phyloP scores from a whole-genome alignment of 2,329 filamentous ascomycete species.

The Trichoderma arundinaceum region DNA sequence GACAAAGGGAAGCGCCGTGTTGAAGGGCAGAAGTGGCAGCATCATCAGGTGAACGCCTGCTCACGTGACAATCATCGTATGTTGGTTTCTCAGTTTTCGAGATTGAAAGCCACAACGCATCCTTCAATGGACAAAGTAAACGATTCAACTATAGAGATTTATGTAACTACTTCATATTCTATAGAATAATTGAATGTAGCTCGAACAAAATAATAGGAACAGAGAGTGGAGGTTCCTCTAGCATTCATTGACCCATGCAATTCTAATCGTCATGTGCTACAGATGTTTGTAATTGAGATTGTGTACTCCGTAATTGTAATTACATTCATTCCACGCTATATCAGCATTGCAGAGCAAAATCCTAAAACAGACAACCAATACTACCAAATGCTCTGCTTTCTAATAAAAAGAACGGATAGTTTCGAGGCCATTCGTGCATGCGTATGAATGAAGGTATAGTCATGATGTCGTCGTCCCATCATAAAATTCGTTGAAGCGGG shows the following conservation, averaged over 20 bases:
- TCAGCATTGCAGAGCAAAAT: slow-evolving; percentile 16
- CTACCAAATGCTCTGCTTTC: slow-evolving; percentile 23
- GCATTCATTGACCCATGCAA: no score
- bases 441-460: slow-evolving; percentile 33
- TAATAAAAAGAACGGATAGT: slow-evolving; percentile 25
- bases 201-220: no score
- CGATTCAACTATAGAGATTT: no score
- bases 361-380: slow-evolving; percentile 23
- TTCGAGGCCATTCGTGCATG: slow-evolving; percentile 25
- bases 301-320: background rate
- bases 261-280: no score
- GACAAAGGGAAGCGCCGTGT: background rate
- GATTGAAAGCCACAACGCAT: background rate
- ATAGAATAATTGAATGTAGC: no score
- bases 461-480: slow-evolving; percentile 46
- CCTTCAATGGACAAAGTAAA: background rate
- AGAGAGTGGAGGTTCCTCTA: no score
- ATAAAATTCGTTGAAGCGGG: slow-evolving; percentile 48
- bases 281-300: no score
- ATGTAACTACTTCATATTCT: no score
- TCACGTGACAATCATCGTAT: slow-evolving; percentile 28
- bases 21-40: slow-evolving; percentile 18
- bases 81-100: background rate
- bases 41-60: slow-evolving; percentile 29
- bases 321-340: slow-evolving; percentile 18